Evolutionary conservation across 2,329 filamentous ascomycete genomes (phyloP).

Genomic region (Neobulgaria alba): DNA sequence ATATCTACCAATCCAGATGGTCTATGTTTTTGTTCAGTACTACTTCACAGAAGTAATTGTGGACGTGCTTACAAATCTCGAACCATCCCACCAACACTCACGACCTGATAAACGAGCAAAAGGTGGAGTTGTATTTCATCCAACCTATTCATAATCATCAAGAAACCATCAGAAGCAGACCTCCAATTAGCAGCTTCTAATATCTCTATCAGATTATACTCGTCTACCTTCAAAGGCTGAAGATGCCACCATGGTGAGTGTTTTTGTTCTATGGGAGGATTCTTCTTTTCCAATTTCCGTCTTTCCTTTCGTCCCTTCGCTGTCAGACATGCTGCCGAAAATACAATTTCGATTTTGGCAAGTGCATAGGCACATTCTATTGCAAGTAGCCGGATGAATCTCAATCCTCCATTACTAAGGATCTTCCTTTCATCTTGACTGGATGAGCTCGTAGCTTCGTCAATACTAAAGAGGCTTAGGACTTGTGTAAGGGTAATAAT

Average conservation of each 20-base stretch:
- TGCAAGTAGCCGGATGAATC: conserved; percentile 16
- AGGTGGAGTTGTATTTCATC: conserved; percentile 19
- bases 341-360: conserved; percentile 9
- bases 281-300: no score
- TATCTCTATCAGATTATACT: conserved; percentile 11
- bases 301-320: conserved; percentile 11
- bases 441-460: no score
- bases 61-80: conserved; percentile 14
- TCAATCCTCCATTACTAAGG: conserved; percentile 18
- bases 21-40: conserved; percentile 5
- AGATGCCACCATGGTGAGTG: no score
- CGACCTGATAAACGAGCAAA: conserved; percentile 19
- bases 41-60: not conserved
- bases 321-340: conserved; percentile 9
- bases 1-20: conserved; percentile 17
- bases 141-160: conserved; percentile 10
- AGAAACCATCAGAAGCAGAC: not conserved
- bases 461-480: conserved; percentile 8
- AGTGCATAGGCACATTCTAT: conserved; percentile 16
- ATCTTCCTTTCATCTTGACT: conserved; percentile 5
- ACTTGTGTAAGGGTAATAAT: conserved; percentile 17
- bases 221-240: conserved; percentile 15
- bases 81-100: conserved; percentile 15
- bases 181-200: conserved; percentile 17
- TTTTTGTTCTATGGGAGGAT: no score